These are phyloP conservation scores for Mycotypha africana DNA, from an alignment of 371 early-diverging fungal genomes.

Conservation along the genomic window DNA sequence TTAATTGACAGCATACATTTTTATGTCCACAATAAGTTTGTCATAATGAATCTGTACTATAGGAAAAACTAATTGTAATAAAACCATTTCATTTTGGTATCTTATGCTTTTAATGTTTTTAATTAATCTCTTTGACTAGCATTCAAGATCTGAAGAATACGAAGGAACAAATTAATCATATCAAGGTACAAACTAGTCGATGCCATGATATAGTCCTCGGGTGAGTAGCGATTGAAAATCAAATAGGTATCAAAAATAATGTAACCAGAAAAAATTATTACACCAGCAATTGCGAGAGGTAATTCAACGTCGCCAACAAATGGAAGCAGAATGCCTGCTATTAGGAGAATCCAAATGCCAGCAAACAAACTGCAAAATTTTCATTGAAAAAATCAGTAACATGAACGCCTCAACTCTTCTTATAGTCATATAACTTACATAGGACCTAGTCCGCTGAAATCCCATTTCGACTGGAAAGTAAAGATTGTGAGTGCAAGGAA, in stretches of 20 bases:
- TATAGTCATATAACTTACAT: constrained; percentile 25
- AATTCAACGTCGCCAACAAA: constrained; percentile 57
- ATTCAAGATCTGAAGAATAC: constrained; percentile 56
- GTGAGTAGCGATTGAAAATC: constrained; percentile 60
- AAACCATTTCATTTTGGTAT: no score
- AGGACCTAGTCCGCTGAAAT: constrained; percentile 64
- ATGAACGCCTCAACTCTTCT: no score
- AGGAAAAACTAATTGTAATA: no score
- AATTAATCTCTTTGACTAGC: background rate
- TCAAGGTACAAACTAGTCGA: constrained; percentile 70
- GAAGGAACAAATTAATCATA: constrained; percentile 72
- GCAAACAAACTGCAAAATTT: background rate
- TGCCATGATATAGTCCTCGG: constrained; percentile 77
- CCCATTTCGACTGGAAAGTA: constrained; percentile 66
- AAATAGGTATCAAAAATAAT: constrained; percentile 67
- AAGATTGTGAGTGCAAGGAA: constrained; percentile 69
- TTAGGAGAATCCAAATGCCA: constrained; percentile 51
- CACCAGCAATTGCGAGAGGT: constrained; percentile 52
- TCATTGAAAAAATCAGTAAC: background rate
- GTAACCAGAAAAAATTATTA: constrained; percentile 66
- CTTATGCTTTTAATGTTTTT: no score
- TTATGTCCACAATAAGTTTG: no score
- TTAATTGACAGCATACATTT: no score
- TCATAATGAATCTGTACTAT: no score
- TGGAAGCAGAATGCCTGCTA: constrained; percentile 56